Evolutionary conservation across 805 yeast species (phyloP), one percentile per base, ranked within the genome.

Genomic region (Tetrapisispora pingtungensis): DNA sequence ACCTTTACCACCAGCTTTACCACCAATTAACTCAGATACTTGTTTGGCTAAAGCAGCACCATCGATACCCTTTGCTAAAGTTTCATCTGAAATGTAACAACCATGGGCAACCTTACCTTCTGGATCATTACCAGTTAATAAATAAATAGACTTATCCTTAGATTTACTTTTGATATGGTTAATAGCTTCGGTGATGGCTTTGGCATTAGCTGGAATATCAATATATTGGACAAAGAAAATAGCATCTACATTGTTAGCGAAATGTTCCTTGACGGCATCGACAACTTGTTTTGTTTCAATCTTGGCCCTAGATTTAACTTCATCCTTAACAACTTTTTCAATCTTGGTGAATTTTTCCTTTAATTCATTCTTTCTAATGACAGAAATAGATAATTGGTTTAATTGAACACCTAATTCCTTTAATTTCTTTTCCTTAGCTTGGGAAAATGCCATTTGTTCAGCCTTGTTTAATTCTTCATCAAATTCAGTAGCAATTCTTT

Each of bases 1-100:
- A 51, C 96, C 97, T 69, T 87, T 93, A 66, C 99, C 99, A 69
- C 99, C 99, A 46, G 96, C 94, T 66, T 84, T 87, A 66, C 99
- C 99, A 52, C 98, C 99, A 55, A 93, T 78, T 56, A 73, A 70
- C 32, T 70, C 67, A 37, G 89, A 71, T 36, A 84, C 97, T 45
- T 74, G 68, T 43, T 73, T 66, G 28, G 94, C 94, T 53, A 88
- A 73, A 26, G 77, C 88, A 46, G 81, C 74, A 43, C 94, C 89
- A 51, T 81, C 74, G 18, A 87, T 72, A 53, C 88, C 88, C 60
- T 79, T 74, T 38, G 71, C 71, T 51, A 81, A 68, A 33, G 88
- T 84, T 35, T 66, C 79, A 49, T 84, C 80, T 1, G 90, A 77
- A 41, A 93, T 72, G 68, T 80, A 93, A 62, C 95, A 88, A 52